phyloP scores from a whole-genome alignment of 768 basidiomycete genomes.

The Hortiboletus flavorubellus region DNA sequence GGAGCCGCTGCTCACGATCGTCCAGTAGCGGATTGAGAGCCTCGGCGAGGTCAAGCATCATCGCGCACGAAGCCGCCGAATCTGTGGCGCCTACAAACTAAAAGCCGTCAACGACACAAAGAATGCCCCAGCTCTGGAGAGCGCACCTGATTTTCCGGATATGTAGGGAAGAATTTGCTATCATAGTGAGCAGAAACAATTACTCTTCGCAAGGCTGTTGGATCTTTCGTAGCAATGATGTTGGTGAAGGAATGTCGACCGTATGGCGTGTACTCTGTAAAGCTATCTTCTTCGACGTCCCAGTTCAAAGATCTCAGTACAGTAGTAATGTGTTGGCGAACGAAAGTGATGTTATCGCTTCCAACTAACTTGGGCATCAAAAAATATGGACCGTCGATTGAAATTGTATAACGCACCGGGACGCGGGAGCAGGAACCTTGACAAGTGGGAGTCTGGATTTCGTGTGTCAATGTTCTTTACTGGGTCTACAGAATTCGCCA shows the following conservation, averaged over 20 bases:
- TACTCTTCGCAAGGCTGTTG: constrained; percentile 73
- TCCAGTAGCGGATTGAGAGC: constrained; percentile 71
- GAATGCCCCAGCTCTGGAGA: neutral
- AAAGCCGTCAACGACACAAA: constrained; percentile 11
- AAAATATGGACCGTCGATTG: neutral
- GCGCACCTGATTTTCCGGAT: constrained; percentile 72
- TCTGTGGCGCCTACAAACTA: constrained; percentile 98
- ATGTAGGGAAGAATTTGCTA: constrained; percentile 78
- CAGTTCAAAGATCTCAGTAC: constrained; percentile 72
- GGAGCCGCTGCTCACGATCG: constrained; percentile 50
- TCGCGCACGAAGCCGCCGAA: constrained; percentile 92
- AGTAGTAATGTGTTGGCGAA: constrained; percentile 76
- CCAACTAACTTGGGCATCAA: constrained; percentile 44
- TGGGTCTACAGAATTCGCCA: constrained; percentile 60
- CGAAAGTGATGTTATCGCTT: constrained; percentile 74
- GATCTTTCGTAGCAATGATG: constrained; percentile 93
- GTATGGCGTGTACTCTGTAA: constrained; percentile 76
- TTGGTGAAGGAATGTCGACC: constrained; percentile 82
- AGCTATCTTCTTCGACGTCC: constrained; percentile 85
- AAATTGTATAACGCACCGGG: constrained; percentile 48
- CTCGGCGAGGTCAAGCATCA: constrained; percentile 91
- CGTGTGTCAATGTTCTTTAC: constrained; percentile 62
- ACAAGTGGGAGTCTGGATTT: constrained; percentile 70
- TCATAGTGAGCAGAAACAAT: constrained; percentile 93
- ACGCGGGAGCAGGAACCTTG: constrained; percentile 83